A percentile compares a stretch with the other conserved stretches of the same genome.
These are phyloP conservation scores for Salix caprea DNA, from an alignment of 345 rosid genomes.

Conservation along the genomic window DNA sequence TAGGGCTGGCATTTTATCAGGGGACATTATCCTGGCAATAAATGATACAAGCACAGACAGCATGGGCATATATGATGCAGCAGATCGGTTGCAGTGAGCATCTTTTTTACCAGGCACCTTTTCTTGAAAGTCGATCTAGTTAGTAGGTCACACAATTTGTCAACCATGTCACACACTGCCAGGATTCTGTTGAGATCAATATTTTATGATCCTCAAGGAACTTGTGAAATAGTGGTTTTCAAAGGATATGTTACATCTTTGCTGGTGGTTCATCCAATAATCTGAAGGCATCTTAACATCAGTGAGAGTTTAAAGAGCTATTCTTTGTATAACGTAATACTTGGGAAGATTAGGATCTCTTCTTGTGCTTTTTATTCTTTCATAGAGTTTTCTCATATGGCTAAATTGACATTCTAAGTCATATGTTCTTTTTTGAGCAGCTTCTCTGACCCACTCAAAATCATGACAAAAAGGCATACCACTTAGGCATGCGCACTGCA, in stretches of 20 bases:
- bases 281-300: not conserved
- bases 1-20: constrained; percentile 71
- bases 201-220: not conserved
- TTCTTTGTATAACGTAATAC: not conserved
- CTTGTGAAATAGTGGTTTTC: not conserved
- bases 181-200: not conserved
- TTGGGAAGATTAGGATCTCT: not conserved
- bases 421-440: not conserved
- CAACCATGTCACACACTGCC: not conserved
- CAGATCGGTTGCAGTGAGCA: constrained; percentile 80
- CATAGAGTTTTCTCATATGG: not conserved
- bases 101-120: not conserved
- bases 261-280: not conserved
- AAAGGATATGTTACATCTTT: not conserved
- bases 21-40: constrained; percentile 73
- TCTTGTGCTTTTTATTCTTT: not conserved
- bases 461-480: not conserved
- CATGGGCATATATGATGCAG: constrained; percentile 89
- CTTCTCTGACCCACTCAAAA: not conserved
- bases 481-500: not conserved
- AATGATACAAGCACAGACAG: constrained; percentile 57
- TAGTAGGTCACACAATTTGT: not conserved
- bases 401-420: not conserved
- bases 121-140: not conserved
- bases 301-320: not conserved